A percentile compares a stretch with the other conserved stretches of the same genome.
Evolutionary conservation across 805 yeast genomes (phyloP).

Genomic region (Ogataea saltuana): DNA sequence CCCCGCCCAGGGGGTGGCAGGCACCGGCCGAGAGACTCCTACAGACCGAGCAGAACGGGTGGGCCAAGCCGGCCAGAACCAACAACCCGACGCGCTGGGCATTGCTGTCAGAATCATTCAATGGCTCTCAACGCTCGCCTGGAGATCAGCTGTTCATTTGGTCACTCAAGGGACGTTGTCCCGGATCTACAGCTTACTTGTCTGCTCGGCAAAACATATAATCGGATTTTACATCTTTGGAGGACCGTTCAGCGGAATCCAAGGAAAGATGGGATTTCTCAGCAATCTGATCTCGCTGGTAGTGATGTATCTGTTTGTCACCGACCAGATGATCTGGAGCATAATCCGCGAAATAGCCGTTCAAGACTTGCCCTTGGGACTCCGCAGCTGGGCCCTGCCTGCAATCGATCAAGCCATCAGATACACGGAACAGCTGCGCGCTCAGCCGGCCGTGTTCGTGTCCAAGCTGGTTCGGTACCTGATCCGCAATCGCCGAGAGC

Average conservation of each 20-base stretch:
- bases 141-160: slow-evolving; percentile 12
- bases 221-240: slow-evolving; percentile 5
- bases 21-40: background rate
- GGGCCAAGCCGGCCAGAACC: background rate
- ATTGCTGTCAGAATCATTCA: background rate
- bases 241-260: background rate
- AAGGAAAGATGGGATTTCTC: background rate
- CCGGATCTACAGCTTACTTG: slow-evolving; percentile 12
- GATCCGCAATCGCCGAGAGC: slow-evolving; percentile 11
- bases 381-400: slow-evolving; percentile 5
- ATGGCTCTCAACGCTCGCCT: background rate
- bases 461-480: slow-evolving; percentile 7
- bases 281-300: slow-evolving; percentile 1
- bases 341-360: slow-evolving; percentile 7
- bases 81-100: too few species aligned
- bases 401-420: background rate
- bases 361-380: slow-evolving; percentile 7
- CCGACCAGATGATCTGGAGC: slow-evolving; percentile 7
- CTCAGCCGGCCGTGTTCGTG: background rate
- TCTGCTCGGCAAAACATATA: slow-evolving; percentile 10
- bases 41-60: background rate
- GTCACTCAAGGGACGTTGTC: slow-evolving; percentile 19
- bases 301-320: slow-evolving; percentile 4
- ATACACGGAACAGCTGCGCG: background rate
- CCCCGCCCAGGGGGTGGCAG: background rate